Evolutionary conservation across 345 rosid genomes (phyloP), one percentile per base, ranked within the genome.

Genomic region (Arabis hirsuta): DNA sequence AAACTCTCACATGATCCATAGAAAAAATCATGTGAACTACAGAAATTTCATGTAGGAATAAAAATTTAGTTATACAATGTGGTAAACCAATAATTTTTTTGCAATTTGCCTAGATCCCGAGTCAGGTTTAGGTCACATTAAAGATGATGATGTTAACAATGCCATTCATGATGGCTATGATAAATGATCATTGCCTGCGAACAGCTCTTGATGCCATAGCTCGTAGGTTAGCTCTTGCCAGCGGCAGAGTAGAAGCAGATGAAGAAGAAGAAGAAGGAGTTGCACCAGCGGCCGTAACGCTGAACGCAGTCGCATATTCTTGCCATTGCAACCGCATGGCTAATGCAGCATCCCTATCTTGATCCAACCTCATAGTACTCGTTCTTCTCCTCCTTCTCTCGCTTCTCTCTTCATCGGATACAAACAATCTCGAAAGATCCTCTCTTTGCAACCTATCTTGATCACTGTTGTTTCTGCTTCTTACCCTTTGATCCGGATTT

Each of bases 151-250:
- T 27, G 31, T 27, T 16, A 27, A 27, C 39, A 55, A 45, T 51
- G 1, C n/a, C 61, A 29, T 11, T 42, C 24, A 36, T n/a, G 60
- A 50, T 71, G 26, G 34, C 7, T 16, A 31, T 54, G 9, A 55
- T 29, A 16, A 16, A 19, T 51, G 48, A 58, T 41, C 79, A 53
- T 81, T 90, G 81, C 9, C 71, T 71, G 4, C 90, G 84, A 52
- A 81, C 65, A 57, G 96, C 98, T 78, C 94, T 86, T 44, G 99
- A 86, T 57, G 96, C 96, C 94, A 91, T 86, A 19, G 97, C 97
- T 83, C 98, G 82, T 60, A 90, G 65, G 75, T 91, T 95, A 73
- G 87, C 87, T 86, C 96, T 86, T 39, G 98, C 99, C 32, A 65
- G 50, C 24, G 84, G 80, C 76, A 76, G 55, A 64, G n/a, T 53